A percentile compares a stretch with the other conserved stretches of the same genome.
Evolutionary conservation across 1,284 basidiomycete genomes (phyloP).

Genomic region (Marasmius tenuissimus): DNA sequence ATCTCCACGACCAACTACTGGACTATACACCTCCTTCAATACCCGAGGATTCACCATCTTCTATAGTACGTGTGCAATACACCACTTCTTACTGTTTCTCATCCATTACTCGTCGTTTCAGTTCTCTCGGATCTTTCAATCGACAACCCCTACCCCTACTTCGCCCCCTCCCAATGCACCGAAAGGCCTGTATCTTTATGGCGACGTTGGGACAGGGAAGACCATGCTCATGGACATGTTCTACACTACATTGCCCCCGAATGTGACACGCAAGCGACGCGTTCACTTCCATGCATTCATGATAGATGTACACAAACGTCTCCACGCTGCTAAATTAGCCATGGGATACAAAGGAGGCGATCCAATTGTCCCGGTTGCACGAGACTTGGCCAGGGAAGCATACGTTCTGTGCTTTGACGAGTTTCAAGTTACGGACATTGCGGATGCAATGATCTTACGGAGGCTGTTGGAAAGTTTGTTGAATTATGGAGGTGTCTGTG

Average conservation of each 20-base stretch:
- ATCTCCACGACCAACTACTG: conserved; percentile 73
- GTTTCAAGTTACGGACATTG: conserved; percentile 99
- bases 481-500: conserved; percentile 87
- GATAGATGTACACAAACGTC: conserved; percentile 95
- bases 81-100: conserved; percentile 13
- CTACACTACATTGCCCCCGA: conserved; percentile 83
- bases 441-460: conserved; percentile 97
- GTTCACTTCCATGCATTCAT: conserved; percentile 99
- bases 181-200: conserved; percentile 94
- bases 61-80: conserved; percentile 38
- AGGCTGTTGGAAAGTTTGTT: conserved; percentile 85
- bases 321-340: conserved; percentile 77
- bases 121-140: conserved; percentile 68
- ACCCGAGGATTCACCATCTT: conserved; percentile 40
- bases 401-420: conserved; percentile 96
- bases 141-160: conserved; percentile 33
- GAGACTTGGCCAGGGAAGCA: conserved; percentile 85
- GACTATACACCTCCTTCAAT: conserved; percentile 73
- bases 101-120: conserved; percentile 23
- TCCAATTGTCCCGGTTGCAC: conserved; percentile 86
- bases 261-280: conserved; percentile 76
- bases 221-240: conserved; percentile 99
- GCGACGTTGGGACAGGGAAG: conserved; percentile 96
- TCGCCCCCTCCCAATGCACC: conserved; percentile 59
- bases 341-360: conserved; percentile 75